Evolutionary conservation across 2,329 filamentous ascomycete genomes (phyloP).

Genomic region (Diaporthe sp.): DNA sequence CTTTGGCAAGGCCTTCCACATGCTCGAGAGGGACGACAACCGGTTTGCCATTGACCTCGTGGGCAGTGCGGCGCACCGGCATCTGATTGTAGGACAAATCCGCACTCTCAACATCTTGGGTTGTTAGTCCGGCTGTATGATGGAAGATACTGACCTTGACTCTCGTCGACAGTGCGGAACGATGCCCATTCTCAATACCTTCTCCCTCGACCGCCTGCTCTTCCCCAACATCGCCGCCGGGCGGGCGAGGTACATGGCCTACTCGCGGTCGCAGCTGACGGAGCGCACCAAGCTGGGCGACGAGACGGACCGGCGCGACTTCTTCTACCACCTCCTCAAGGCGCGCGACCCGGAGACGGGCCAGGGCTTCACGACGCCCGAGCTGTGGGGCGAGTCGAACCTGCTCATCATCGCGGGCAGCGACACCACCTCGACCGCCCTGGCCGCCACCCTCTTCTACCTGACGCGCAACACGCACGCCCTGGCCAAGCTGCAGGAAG

Average conservation of each 20-base stretch:
- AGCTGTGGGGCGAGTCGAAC: slow-evolving; percentile 80
- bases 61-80: slow-evolving; percentile 75
- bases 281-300: slow-evolving; percentile 76
- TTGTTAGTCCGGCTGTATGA: neutral
- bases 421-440: slow-evolving; percentile 78
- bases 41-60: slow-evolving; percentile 76
- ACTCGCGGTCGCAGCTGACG: slow-evolving; percentile 75
- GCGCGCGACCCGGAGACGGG: slow-evolving; percentile 80
- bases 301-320: slow-evolving; percentile 77
- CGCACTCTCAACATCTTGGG: neutral
- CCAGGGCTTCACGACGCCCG: slow-evolving; percentile 72
- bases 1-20: slow-evolving; percentile 73
- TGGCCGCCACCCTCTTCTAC: slow-evolving; percentile 74
- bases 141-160: slow-evolving; percentile 38
- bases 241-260: slow-evolving; percentile 77
- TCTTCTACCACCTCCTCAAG: slow-evolving; percentile 81
- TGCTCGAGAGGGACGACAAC: slow-evolving; percentile 71
- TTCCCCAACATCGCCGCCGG: slow-evolving; percentile 76
- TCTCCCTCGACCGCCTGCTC: slow-evolving; percentile 75
- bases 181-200: slow-evolving; percentile 76
- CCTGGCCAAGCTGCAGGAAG: slow-evolving; percentile 60
- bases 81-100: slow-evolving; percentile 70
- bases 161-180: slow-evolving; percentile 69
- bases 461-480: slow-evolving; percentile 65
- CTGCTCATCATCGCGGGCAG: slow-evolving; percentile 79